Evolutionary conservation across 331 rosid genomes (phyloP).

Genomic region (Erythrophleum ivorense): DNA sequence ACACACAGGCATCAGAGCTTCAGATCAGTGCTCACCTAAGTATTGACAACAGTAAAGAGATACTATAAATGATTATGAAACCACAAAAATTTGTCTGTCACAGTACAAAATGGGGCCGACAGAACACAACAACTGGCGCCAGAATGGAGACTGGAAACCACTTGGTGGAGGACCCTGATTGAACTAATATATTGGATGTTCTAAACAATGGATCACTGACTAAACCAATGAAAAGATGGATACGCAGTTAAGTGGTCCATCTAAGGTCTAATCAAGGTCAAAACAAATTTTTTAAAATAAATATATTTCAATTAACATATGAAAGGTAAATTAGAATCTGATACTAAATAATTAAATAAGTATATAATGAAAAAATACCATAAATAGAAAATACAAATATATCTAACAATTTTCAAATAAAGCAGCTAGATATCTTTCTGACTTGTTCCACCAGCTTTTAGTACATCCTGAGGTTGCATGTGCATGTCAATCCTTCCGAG

Average conservation of each 20-base stretch:
- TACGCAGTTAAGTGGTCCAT: not conserved
- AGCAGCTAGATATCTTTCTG: not conserved
- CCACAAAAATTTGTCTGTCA: not conserved
- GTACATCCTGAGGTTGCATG: not conserved
- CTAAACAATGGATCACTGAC: not conserved
- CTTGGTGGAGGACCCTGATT: not conserved
- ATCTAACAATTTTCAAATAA: not conserved
- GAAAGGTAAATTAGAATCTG: not conserved
- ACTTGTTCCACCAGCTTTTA: not conserved
- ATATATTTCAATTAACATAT: not conserved
- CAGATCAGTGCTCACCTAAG: not conserved
- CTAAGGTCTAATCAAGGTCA: not conserved
- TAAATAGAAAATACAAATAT: not conserved
- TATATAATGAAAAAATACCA: not conserved
- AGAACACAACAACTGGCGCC: not conserved
- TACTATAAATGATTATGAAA: not conserved
- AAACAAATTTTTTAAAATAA: not conserved
- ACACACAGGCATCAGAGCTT: not conserved
- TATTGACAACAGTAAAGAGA: not conserved
- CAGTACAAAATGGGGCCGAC: not conserved
- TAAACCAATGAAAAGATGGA: not conserved
- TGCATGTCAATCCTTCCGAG: not conserved
- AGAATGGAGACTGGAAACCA: not conserved
- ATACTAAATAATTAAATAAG: not conserved
- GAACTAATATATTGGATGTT: not conserved